Evolutionary conservation across 306 rosid species (phyloP), one percentile per base, ranked within the genome.

Genomic region (Luffa acutangula): DNA sequence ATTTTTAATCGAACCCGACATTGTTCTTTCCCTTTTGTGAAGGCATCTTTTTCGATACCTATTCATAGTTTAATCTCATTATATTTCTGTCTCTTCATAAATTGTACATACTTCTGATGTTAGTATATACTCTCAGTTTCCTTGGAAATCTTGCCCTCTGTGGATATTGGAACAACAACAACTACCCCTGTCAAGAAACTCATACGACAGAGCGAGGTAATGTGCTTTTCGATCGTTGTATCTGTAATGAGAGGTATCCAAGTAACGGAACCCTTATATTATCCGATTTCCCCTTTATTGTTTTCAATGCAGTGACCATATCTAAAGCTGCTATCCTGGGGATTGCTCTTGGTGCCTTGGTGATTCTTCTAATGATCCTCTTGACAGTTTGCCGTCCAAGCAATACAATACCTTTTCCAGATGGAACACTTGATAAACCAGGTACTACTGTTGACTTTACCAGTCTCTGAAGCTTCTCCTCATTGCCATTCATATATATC

Each of bases 251-350:
- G 71, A 59, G 79, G 42, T 33, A 75, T 21, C 12, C 5, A 76
- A 42, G 31, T 31, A 63, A 48, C 59, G 57, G 64, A 80, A 43
- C 18, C 75, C 52, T 36, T 17, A 41, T 43, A 69, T 74, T 3
- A 7, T 74, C n/a, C 17, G 3, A 5, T 4, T 4, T 84, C 37
- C n/a, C 2, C 25, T 8, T 34, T 17, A 12, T 75, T 81, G 63
- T 58, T 33, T 43, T 9, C 64, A 80, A 10, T 79, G 86, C 86
- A 96, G 99, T 89, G 70, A 85, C 88, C 20, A 77, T 96, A 80
- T 89, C 99, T 12, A 96, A 93, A 90, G 97, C 92, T 0, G 98
- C 97, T 73, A 96, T 96, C 79, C 87, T 96, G 8, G 99, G 99
- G 69, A 96, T 96, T 67, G 92, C 97, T 60, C 98, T 96, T 59